Evolutionary conservation across 495 filamentous ascomycete genomes (phyloP), one percentile per base, ranked within the genome.

Genomic region (Trichoderma reesei): DNA sequence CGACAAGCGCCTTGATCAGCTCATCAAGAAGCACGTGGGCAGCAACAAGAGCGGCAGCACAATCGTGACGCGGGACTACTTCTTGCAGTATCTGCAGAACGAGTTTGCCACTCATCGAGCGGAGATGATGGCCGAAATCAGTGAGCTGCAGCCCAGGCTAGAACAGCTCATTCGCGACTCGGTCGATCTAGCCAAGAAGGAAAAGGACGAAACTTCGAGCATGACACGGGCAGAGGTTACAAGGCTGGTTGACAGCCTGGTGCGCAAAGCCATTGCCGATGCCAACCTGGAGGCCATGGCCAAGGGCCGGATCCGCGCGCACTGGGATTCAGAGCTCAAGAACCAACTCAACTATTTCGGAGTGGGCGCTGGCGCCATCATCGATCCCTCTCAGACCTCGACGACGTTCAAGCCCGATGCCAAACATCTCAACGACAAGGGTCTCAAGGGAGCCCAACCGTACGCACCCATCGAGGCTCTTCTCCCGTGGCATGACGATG

Each of bases 401-500:
- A 66, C 62, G 0, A 60, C 69, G 1, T 79, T 68, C 68, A 33
- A 62, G 14, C 3, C 65, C 5, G 54, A 59, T 11, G 41, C 65
- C 3, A 66, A 60, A 31, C 61, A 65, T 5, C 54, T 65, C 48
- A 38, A 60, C 34, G 66, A 67, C 60, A 63, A 61, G 75, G 72
- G 63, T 8, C 44, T 78, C 64, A 66, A 56, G 62, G 18, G 51
- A 66, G 74, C 71, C 3, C 60, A 64, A n/a, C 61, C 61, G 4
- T 42, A 42, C 14, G 11, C 61, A 2, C 61, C 61, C 41, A 46
- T 46, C 16, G 69, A 70, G 9, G 88, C 86, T 0, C 73, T 90
- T 14, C 68, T 71, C 3, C 70, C 69, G 37, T 89, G 87, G 83
- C 72, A 77, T 3, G 84, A 90, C 38, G 78, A 83, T 20, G 85